Evolutionary conservation across 2,329 filamentous ascomycete genomes (phyloP).

Genomic region (Cladosporium austrohemisphaericum): DNA sequence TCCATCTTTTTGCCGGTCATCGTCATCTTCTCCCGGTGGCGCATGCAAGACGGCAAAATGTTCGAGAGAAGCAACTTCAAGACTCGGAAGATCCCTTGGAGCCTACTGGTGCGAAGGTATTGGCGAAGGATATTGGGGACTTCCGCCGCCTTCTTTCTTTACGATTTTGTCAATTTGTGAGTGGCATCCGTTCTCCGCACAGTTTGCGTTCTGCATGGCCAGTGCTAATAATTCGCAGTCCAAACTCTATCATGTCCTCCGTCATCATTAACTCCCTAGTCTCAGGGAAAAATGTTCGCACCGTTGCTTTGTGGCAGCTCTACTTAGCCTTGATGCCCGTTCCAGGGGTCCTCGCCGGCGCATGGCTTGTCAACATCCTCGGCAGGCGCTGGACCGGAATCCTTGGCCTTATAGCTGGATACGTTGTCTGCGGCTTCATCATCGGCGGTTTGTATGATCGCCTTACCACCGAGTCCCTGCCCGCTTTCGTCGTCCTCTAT

Average conservation of each 20-base stretch:
- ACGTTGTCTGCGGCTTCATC: conserved; percentile 51
- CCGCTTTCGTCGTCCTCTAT: conserved; percentile 52
- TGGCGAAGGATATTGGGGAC: conserved; percentile 50
- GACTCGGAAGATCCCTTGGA: conserved; percentile 43
- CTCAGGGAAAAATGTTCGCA: conserved; percentile 38
- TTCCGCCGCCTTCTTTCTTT: conserved; percentile 55
- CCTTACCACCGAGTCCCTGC: conserved; percentile 43
- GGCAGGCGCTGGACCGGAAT: conserved; percentile 52
- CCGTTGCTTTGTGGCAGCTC: conserved; percentile 49
- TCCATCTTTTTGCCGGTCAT: conserved; percentile 48
- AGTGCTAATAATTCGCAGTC: conserved; percentile 35
- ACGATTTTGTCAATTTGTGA: conserved; percentile 46
- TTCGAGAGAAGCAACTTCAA: conserved; percentile 50
- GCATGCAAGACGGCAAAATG: conserved; percentile 48
- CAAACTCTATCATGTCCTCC: conserved; percentile 40
- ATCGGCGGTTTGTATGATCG: conserved; percentile 49
- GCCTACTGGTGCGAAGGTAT: conserved; percentile 44
- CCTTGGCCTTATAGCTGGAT: conserved; percentile 46
- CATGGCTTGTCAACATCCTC: conserved; percentile 45
- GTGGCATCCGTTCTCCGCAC: too few species aligned
- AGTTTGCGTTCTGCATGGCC: too few species aligned
- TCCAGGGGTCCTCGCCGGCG: conserved; percentile 50
- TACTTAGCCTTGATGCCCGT: conserved; percentile 45
- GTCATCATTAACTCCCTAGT: conserved; percentile 40
- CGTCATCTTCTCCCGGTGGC: conserved; percentile 26